A percentile compares a stretch with the other conserved stretches of the same genome.
Conservation (phyloP, 2,329 filamentous ascomycete genomes). For the Penicillium polonicum region DNA sequence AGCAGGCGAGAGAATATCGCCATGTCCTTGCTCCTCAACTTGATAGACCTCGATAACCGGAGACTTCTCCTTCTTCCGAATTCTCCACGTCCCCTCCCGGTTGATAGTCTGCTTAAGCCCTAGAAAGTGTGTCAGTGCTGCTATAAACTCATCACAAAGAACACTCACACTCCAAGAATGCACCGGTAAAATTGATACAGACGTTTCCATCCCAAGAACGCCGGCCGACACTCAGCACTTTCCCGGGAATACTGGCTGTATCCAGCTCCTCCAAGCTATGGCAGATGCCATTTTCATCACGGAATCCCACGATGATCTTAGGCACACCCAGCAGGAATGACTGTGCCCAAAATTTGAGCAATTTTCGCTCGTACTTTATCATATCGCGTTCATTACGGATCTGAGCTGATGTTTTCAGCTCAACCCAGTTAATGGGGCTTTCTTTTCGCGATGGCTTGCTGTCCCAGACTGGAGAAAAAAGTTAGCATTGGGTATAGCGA, state of each 20-base stretch:
- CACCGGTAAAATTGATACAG: conserved; percentile 85
- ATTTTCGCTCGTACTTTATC: conserved; percentile 79
- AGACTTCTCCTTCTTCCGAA: conserved; percentile 64
- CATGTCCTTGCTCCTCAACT: conserved; percentile 71
- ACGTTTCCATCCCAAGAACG: conserved; percentile 85
- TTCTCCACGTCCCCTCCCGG: conserved; percentile 75
- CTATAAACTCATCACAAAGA: not conserved
- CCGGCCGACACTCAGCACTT: conserved; percentile 65
- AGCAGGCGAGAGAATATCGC: conserved; percentile 70
- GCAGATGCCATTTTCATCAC: conserved; percentile 70
- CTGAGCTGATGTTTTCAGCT: conserved; percentile 85
- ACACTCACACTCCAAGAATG: conserved; percentile 71
- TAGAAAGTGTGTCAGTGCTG: conserved; percentile 33
- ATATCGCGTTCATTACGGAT: conserved; percentile 67
- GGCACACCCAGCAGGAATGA: conserved; percentile 92
- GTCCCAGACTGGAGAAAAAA: conserved; percentile 66
- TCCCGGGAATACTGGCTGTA: conserved; percentile 74
- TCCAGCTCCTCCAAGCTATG: conserved; percentile 72
- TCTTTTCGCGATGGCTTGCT: conserved; percentile 66
- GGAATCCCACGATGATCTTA: conserved; percentile 87
- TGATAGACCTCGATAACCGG: conserved; percentile 70
- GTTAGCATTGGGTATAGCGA: conserved; percentile 2
- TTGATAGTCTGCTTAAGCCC: conserved; percentile 62
- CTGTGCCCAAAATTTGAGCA: conserved; percentile 96
- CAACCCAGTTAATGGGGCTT: conserved; percentile 83